These are phyloP conservation scores for Decorospora gaudefroyi DNA, from an alignment of 2,329 filamentous ascomycete genomes.

Conservation along the genomic window DNA sequence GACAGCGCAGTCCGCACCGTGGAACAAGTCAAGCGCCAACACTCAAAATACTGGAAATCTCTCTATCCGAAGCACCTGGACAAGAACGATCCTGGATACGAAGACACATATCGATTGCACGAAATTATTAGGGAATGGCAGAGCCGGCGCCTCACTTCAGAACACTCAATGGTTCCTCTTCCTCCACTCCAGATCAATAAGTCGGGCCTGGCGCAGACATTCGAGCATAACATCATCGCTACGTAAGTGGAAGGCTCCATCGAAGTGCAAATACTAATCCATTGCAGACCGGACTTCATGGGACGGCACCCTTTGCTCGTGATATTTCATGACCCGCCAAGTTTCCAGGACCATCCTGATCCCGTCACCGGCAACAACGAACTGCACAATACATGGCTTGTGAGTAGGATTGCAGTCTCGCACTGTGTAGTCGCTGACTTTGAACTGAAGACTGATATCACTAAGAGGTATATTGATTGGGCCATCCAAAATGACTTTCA, in stretches of 20 bases:
- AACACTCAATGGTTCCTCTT: slow-evolving; percentile 77
- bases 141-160: slow-evolving; percentile 69
- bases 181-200: slow-evolving; percentile 75
- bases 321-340: slow-evolving; percentile 83
- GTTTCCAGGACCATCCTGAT: slow-evolving; percentile 50
- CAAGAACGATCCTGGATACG: slow-evolving; percentile 34
- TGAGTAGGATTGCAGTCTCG: slow-evolving; percentile 56
- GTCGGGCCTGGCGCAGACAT: slow-evolving; percentile 72
- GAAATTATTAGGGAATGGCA: slow-evolving; percentile 82
- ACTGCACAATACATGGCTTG: slow-evolving; percentile 84
- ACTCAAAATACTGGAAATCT: slow-evolving; percentile 80
- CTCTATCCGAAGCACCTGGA: slow-evolving; percentile 68
- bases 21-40: slow-evolving; percentile 61
- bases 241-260: slow-evolving; percentile 56
- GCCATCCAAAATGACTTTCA: slow-evolving; percentile 75
- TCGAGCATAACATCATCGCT: slow-evolving; percentile 83
- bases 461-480: slow-evolving; percentile 83
- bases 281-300: slow-evolving; percentile 64
- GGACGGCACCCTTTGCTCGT: slow-evolving; percentile 72
- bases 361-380: slow-evolving; percentile 70
- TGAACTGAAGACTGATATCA: slow-evolving; percentile 71
- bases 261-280: slow-evolving; percentile 1
- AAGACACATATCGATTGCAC: slow-evolving; percentile 64
- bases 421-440: slow-evolving; percentile 51
- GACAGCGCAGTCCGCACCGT: slow-evolving; percentile 60